phyloP scores from a whole-genome alignment of 192 early-diverging fungal genomes.

The Geranomyces michiganensis region DNA sequence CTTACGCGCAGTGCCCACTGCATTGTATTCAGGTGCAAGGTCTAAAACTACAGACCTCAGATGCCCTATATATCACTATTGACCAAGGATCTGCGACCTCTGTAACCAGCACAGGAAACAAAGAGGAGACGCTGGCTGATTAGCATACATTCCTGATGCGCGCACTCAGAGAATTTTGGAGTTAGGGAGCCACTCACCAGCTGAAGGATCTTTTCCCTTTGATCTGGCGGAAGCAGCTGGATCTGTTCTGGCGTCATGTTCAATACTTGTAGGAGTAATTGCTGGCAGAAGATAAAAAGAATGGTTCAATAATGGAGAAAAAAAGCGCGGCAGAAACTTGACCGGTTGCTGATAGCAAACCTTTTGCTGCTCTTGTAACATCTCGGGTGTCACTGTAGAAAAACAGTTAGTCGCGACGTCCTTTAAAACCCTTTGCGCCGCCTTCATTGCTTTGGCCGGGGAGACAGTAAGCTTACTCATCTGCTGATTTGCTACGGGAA shows the following conservation, averaged over 20 bases:
- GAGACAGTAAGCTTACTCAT: not conserved
- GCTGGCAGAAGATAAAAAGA: slow-evolving; percentile 17
- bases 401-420: too few relatives aligned
- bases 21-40: too few relatives aligned
- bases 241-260: slow-evolving; percentile 83
- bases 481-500: slow-evolving; percentile 34
- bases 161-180: too few relatives aligned
- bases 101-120: not conserved
- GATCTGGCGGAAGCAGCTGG: slow-evolving; percentile 73
- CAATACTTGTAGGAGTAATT: slow-evolving; percentile 74
- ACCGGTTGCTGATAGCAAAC: slow-evolving; percentile 30
- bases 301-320: not conserved
- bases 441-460: not conserved
- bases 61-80: too few relatives aligned
- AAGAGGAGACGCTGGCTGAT: too few relatives aligned
- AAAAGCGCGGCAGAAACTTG: not conserved
- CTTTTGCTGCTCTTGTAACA: slow-evolving; percentile 62
- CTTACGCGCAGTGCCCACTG: too few relatives aligned
- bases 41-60: too few relatives aligned
- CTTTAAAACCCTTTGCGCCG: not conserved
- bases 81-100: slow-evolving; percentile 28
- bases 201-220: slow-evolving; percentile 54
- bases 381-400: slow-evolving; percentile 10
- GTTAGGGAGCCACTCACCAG: slow-evolving; percentile 14
- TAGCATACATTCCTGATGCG: too few relatives aligned